Evolutionary conservation across 2,329 filamentous ascomycete genomes (phyloP), one percentile per base, ranked within the genome.

Genomic region (Claviceps quebecensis): DNA sequence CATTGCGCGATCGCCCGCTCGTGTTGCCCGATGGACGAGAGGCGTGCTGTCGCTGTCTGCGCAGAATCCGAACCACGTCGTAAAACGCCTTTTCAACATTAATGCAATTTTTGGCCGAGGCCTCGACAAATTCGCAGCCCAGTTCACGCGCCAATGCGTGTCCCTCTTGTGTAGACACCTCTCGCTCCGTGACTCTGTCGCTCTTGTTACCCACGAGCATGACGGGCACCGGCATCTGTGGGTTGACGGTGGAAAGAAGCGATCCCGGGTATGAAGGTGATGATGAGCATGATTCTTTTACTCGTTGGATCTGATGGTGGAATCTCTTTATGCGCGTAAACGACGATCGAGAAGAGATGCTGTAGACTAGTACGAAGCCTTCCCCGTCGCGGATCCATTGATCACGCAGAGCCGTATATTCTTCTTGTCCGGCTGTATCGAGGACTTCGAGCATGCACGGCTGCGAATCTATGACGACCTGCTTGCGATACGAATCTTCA

Each of bases 161-260:
- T 16, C 93, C 93, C 71, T 98, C 93, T 68, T 97, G 93, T 48
- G 90, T 95, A 2, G 90, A 96, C 3, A 97, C 93, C 64, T 96
- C 91, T 58, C 93, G 82, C 71, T 97, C 93, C 29, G 91, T 95
- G 46, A 95, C 88, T 61, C 93, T 80, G 70, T 98, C 93, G 71
- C 88, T 95, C 74, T 98, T 98, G 76, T 98, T 97, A 58, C 93
- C 93, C 38, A 98, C 93, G 34, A 98, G 78, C 93, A 98, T 97
- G 62, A 98, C 87, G 46, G 93, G 93, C 16, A 93, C 88, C 19
- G 84, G 84, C 56, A 80, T 76, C 56, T 79, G 80, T 26, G 78
- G 71, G 65, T 68, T 69, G 63, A 72, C 68, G 60, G 80, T 60
- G 64, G 83, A 71, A 60, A 87, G 75, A 48, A 85, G 84, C 23